Evolutionary conservation across 208 protist species (phyloP), one percentile per base, ranked within the genome.

Genomic region (Acanthamoeba lugdunensis): DNA sequence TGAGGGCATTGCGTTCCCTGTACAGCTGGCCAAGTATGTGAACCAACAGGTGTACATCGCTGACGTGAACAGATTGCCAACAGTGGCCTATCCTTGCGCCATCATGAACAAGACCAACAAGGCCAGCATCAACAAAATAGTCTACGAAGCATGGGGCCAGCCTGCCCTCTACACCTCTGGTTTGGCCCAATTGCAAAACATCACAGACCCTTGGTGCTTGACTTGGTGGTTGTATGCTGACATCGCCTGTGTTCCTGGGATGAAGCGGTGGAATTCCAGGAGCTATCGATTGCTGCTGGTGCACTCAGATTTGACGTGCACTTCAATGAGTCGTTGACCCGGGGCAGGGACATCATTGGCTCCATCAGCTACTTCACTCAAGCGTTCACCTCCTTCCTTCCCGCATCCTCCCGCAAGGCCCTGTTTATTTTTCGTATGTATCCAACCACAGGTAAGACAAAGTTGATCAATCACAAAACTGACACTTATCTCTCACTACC

Each of bases 251-350:
- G 41, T 33, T 33, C 33, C 33, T 45, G 41, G 30, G 1, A 37
- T 25, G 85, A 4, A 73, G 90, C 56, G 13, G 92, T 58, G 14
- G 90, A 79, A 16, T 94, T 94, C 30, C 21, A 89, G 37, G 63
- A 50, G 21, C 16, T 94, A 9, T 50, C 3, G 4, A 52, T 50
- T 48, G 69, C 3, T 2, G 41, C 0, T 45, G 61, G 25, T 21
- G 69, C 30, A 9, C 37, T 89, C 37, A 2, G 56, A 16, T 61
- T 94, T 52, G 28, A 18, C 5, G 75, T 94, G 16, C 33, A 79
- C 63, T 90, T 41, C 77, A 94, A 94, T 37, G 18, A 88, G 16
- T 81, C 77, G 18, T 23, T 94, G 6, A 90, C 92, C 7, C 30
- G 71, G 6, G 71, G 77, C 33, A 33, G 56, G 54, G 92, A 94